A percentile compares a stretch with the other conserved stretches of the same genome.
These are phyloP conservation scores for Lachnellula arida DNA, from an alignment of 2,329 filamentous ascomycete genomes.

Conservation along the genomic window DNA sequence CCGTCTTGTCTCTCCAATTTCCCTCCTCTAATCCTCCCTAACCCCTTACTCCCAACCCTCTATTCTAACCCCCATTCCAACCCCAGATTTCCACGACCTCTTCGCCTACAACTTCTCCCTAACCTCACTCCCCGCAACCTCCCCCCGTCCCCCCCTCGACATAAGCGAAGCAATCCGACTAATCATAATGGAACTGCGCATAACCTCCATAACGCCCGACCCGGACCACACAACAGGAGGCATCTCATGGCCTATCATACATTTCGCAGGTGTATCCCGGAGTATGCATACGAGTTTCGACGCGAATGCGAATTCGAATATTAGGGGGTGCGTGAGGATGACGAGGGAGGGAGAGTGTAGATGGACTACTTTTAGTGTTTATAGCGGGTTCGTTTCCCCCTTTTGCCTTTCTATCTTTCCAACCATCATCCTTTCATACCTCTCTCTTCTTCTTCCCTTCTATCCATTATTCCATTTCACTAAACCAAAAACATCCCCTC, in stretches of 20 bases:
- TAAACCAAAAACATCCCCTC: not conserved
- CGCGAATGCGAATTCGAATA: constrained; percentile 61
- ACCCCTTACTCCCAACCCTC: constrained; percentile 32
- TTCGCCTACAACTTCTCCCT: constrained; percentile 64
- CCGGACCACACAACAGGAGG: constrained; percentile 42
- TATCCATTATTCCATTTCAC: no score
- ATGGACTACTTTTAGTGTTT: constrained; percentile 68
- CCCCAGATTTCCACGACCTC: constrained; percentile 65
- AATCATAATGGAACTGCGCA: constrained; percentile 62
- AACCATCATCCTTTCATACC: not conserved
- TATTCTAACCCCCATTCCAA: constrained; percentile 24
- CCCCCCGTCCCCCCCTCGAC: constrained; percentile 49
- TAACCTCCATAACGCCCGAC: constrained; percentile 54
- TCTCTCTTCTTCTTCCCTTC: no score
- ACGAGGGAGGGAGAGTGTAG: constrained; percentile 67
- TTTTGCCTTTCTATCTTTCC: not conserved
- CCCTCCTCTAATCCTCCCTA: not conserved
- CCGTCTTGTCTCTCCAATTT: not conserved
- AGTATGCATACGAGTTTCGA: constrained; percentile 58
- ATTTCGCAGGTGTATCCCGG: not conserved
- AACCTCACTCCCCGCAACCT: constrained; percentile 37
- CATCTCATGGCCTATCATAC: not conserved
- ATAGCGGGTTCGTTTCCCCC: constrained; percentile 38
- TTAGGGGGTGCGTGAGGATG: constrained; percentile 60
- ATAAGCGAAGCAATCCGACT: constrained; percentile 65